Evolutionary conservation across 208 protist genomes (phyloP), one percentile per base, ranked within the genome.

Genomic region (Leishmania braziliensis): DNA sequence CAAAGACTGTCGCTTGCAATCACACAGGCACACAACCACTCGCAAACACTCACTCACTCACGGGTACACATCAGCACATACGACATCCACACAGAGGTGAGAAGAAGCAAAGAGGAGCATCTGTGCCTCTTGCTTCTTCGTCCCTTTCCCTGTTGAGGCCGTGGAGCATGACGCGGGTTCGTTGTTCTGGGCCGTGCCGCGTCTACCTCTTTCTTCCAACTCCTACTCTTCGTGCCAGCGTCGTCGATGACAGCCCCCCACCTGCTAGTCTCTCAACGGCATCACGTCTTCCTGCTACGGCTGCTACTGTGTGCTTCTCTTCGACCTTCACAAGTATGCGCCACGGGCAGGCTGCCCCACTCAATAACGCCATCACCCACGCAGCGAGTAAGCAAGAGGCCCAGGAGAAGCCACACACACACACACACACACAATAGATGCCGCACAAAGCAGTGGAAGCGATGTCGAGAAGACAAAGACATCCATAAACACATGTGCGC

Each of bases 341-440:
- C 23, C 58, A 29, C 54, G 18, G 20, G 12, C 54, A 58, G 54
- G 18, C 10, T 71, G 50, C 20, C 33, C 29, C 70, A 66, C 50
- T n/a, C 54, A 39, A 43, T 51, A 20, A 39, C n/a, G 63, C 73
- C 29, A 46, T 60, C 66, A 68, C 39, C 68, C n/a, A 48, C 46
- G 26, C 16, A 73, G 43, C 43, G 43, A 46, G 43, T 48, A 46
- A 56, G n/a, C 39, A 33, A 29, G 14, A 58, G 66, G 43, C 43
- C 43, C 43, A 46, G 43, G 43, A 56, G 53, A 56, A 75, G 26
- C 5, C 51, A 43, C 54, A 63, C 43, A 73, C 51, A 83, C 26
- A 81, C 16, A 73, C 70, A 81, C 68, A 68, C 39, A 77, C 39
- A 20, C 53, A 56, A 56, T 12, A 56, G 53, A 56, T 12, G 53